Evolutionary conservation across 2,329 filamentous ascomycete species (phyloP).

Genomic region (Chaetomium sp.): DNA sequence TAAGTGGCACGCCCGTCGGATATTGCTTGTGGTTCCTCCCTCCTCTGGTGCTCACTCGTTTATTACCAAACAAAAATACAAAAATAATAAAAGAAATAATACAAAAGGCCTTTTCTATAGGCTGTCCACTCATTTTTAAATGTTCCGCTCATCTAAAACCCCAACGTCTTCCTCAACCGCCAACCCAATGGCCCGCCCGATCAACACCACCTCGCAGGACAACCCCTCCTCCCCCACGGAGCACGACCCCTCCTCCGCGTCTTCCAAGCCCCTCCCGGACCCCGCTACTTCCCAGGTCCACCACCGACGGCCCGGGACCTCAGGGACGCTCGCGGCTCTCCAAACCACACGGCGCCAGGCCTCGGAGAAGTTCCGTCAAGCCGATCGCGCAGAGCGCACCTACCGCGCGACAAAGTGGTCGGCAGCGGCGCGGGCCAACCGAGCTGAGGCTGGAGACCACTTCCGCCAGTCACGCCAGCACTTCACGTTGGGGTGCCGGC

Average conservation of each 20-base stretch:
- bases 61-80: neutral
- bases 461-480: constrained; percentile 33
- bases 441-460: constrained; percentile 34
- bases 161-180: neutral
- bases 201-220: neutral
- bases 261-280: constrained; percentile 10
- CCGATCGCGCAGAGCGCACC: constrained; percentile 35
- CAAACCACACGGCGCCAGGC: constrained; percentile 33
- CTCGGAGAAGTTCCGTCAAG: constrained; percentile 33
- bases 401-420: constrained; percentile 38
- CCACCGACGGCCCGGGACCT: constrained; percentile 34
- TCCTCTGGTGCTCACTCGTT: neutral
- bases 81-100: neutral
- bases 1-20: too few species aligned
- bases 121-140: constrained; percentile 1
- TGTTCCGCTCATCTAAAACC: constrained; percentile 1
- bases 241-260: neutral
- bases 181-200: constrained; percentile 2
- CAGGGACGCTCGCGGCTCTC: constrained; percentile 38
- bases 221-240: neutral
- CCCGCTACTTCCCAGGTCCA: neutral
- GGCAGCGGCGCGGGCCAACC: constrained; percentile 33
- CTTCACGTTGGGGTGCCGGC: constrained; percentile 30
- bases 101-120: neutral
- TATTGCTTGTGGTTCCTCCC: too few species aligned